phyloP scores from a whole-genome alignment of 2,329 filamentous ascomycete genomes.

The Verruconis gallopava region DNA sequence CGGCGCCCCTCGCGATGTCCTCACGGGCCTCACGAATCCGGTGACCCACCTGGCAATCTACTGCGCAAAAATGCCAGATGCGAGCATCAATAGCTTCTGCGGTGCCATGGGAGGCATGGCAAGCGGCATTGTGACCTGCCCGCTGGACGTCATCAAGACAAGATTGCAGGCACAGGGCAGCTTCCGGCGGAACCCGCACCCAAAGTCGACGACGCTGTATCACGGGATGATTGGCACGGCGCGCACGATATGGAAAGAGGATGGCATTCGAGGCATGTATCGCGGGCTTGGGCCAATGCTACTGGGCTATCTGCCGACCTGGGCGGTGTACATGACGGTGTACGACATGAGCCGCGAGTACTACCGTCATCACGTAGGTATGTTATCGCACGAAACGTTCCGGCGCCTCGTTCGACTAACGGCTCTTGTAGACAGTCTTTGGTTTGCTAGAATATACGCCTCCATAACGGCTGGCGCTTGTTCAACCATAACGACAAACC shows the following conservation, averaged over 20 bases:
- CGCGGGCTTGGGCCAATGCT: constrained; percentile 88
- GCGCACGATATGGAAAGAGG: constrained; percentile 70
- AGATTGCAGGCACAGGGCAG: constrained; percentile 93
- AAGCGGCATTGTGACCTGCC: constrained; percentile 88
- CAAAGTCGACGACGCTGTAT: constrained; percentile 44
- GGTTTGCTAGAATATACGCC: constrained; percentile 73
- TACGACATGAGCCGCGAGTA: constrained; percentile 80
- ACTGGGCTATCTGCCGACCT: constrained; percentile 89
- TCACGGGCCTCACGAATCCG: constrained; percentile 8
- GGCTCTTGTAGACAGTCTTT: constrained; percentile 49
- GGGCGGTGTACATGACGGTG: constrained; percentile 95
- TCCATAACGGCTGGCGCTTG: constrained; percentile 83
- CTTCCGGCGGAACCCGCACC: constrained; percentile 33
- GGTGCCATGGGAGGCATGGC: constrained; percentile 85
- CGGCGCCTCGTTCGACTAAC: too few species aligned
- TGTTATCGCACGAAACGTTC: not conserved
- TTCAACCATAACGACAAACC: constrained; percentile 89
- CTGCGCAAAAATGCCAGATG: constrained; percentile 37
- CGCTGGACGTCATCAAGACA: constrained; percentile 97
- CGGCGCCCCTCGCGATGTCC: not conserved
- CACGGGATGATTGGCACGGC: constrained; percentile 79
- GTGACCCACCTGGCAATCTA: constrained; percentile 25
- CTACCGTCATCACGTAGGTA: constrained; percentile 50
- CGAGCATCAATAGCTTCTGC: constrained; percentile 64
- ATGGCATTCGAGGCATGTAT: constrained; percentile 84